These are phyloP conservation scores for Postia placenta DNA, from an alignment of 768 basidiomycete genomes.

Conservation along the genomic window DNA sequence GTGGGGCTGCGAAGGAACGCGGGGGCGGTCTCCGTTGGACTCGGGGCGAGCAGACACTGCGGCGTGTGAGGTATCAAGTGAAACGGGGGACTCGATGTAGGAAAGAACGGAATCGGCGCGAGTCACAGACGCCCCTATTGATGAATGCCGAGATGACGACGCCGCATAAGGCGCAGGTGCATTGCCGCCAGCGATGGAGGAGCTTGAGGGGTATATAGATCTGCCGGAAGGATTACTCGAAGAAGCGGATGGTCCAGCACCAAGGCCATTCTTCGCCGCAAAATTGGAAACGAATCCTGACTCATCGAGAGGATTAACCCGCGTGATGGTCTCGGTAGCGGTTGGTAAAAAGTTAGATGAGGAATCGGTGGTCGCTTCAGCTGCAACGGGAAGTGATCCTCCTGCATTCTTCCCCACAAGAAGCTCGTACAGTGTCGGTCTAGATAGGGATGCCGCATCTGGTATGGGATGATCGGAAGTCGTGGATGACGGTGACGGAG, in stretches of 20 bases:
- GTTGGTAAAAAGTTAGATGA: background rate
- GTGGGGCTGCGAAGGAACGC: background rate
- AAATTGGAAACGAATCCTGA: background rate
- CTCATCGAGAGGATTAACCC: background rate
- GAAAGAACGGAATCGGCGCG: background rate
- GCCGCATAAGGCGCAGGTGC: too few species aligned
- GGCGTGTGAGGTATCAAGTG: background rate
- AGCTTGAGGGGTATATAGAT: background rate
- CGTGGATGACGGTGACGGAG: constrained; percentile 20
- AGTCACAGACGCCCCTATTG: too few species aligned
- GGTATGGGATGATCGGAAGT: background rate
- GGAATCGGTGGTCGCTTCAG: background rate
- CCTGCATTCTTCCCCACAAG: too few species aligned
- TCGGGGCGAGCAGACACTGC: background rate
- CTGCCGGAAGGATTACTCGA: background rate
- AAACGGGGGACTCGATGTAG: background rate
- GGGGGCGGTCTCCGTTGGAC: background rate
- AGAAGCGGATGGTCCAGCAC: background rate
- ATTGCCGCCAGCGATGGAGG: too few species aligned
- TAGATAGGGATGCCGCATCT: background rate
- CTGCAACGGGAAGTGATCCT: too few species aligned
- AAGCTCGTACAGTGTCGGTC: background rate
- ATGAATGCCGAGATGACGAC: too few species aligned
- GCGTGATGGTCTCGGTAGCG: background rate
- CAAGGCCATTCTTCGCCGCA: background rate